Evolutionary conservation across 768 basidiomycete species (phyloP).

Genomic region (Lactarius akahatsu): DNA sequence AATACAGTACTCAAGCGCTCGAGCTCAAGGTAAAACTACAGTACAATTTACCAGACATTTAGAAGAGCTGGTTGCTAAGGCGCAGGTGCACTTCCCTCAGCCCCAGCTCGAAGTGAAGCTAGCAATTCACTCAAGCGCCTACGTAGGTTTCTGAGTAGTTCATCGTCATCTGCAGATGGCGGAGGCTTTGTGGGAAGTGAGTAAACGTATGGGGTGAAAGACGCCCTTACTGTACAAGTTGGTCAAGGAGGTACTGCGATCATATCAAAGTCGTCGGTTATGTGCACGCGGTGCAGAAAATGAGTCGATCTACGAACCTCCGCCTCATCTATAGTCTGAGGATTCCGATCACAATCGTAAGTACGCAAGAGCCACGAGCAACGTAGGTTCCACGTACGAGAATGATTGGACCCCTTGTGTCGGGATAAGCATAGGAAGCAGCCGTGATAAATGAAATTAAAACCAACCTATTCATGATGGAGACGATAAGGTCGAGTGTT

Average conservation of each 20-base stretch:
- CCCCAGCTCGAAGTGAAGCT: conserved; percentile 27
- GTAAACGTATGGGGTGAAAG: background rate
- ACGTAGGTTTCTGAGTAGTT: conserved; percentile 29
- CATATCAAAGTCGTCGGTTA: background rate
- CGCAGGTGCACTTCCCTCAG: conserved; percentile 26
- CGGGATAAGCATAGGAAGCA: background rate
- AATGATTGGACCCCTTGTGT: conserved; percentile 28
- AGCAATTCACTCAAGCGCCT: conserved; percentile 29
- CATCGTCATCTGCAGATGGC: conserved; percentile 30
- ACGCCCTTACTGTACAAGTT: conserved; percentile 28
- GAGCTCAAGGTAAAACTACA: too few relatives aligned
- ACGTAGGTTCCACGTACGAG: conserved; percentile 15
- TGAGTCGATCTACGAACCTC: conserved; percentile 25
- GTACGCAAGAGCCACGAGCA: background rate
- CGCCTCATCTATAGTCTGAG: conserved; percentile 33
- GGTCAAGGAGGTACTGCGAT: conserved; percentile 32
- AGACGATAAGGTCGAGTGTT: background rate
- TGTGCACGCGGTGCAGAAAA: background rate
- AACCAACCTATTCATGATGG: conserved; percentile 23
- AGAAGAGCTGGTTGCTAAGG: background rate
- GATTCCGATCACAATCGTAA: background rate
- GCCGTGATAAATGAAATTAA: background rate
- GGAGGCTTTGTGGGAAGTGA: conserved; percentile 25
- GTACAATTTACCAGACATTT: background rate
- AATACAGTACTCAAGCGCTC: too few relatives aligned